These are phyloP conservation scores for Carpinus fangiana DNA, from an alignment of 306 rosid species.

Conservation along the genomic window DNA sequence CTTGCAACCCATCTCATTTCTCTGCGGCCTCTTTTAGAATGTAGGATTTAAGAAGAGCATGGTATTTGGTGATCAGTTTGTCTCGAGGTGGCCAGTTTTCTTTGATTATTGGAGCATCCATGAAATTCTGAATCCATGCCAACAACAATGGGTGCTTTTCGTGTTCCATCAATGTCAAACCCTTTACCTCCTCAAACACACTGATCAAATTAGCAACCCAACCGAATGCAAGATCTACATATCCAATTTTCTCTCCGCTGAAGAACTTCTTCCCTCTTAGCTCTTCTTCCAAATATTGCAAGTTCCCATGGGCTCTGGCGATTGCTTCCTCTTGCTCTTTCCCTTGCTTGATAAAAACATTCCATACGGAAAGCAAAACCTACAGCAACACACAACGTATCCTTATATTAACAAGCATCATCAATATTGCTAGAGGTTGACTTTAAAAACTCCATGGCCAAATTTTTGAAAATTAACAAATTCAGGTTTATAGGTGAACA, in stretches of 20 bases:
- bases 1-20: neutral
- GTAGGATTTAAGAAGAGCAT: neutral
- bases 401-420: no score
- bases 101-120: conserved; percentile 30
- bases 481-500: no score
- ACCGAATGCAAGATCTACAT: conserved; percentile 31
- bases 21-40: neutral
- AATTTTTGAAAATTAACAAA: no score
- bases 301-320: conserved; percentile 13
- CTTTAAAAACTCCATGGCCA: no score
- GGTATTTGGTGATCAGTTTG: conserved; percentile 26
- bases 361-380: conserved; percentile 12
- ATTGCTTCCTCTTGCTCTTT: conserved; percentile 32
- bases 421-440: no score
- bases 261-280: conserved; percentile 31
- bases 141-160: conserved; percentile 23
- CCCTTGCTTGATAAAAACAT: conserved; percentile 17
- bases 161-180: conserved; percentile 12
- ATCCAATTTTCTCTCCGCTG: conserved; percentile 22
- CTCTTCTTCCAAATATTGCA: conserved; percentile 27
- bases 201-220: conserved; percentile 17
- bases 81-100: conserved; percentile 34
- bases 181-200: conserved; percentile 16
- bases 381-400: neutral
- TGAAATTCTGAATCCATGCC: conserved; percentile 26